Percentiles rank a stretch among this genome's conserved stretches.
Conservation (phyloP, 768 basidiomycete genomes). For the Pisolithus sp. region DNA sequence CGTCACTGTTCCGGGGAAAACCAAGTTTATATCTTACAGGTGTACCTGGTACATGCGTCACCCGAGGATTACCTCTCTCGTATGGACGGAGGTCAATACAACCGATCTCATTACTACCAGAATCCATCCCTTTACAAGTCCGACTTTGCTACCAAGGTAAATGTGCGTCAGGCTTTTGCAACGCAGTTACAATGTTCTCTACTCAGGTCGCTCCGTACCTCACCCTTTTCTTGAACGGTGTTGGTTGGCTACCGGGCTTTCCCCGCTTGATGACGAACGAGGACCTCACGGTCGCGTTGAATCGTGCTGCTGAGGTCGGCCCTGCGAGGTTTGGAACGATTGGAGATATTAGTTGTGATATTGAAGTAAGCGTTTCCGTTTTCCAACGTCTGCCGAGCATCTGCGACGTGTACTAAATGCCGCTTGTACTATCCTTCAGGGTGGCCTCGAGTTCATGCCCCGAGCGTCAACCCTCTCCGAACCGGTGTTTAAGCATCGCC, state of each 20-base stretch:
- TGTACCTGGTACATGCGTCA: conserved; percentile 70
- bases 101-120: conserved; percentile 67
- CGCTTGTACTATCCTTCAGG: conserved; percentile 33
- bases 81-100: conserved; percentile 50
- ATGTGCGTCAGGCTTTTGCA: conserved; percentile 1
- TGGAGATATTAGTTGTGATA: conserved; percentile 87
- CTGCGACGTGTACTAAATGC: too few species aligned
- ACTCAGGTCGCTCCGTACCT: conserved; percentile 76
- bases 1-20: not conserved
- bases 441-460: conserved; percentile 79
- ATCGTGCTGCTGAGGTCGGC: conserved; percentile 43
- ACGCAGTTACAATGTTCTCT: not conserved
- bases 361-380: conserved; percentile 44
- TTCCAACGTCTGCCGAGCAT: not conserved
- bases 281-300: conserved; percentile 48
- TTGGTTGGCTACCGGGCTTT: conserved; percentile 74
- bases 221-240: conserved; percentile 79
- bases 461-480: conserved; percentile 70
- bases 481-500: conserved; percentile 58
- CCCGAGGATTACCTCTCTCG: conserved; percentile 65
- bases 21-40: conserved; percentile 30
- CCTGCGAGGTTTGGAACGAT: conserved; percentile 60
- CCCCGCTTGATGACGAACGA: conserved; percentile 73
- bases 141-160: conserved; percentile 61
- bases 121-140: conserved; percentile 61